A percentile compares a stretch with the other conserved stretches of the same genome.
Evolutionary conservation across 2,329 filamentous ascomycete species (phyloP).

Genomic region (Sclerotiophoma versabilis): DNA sequence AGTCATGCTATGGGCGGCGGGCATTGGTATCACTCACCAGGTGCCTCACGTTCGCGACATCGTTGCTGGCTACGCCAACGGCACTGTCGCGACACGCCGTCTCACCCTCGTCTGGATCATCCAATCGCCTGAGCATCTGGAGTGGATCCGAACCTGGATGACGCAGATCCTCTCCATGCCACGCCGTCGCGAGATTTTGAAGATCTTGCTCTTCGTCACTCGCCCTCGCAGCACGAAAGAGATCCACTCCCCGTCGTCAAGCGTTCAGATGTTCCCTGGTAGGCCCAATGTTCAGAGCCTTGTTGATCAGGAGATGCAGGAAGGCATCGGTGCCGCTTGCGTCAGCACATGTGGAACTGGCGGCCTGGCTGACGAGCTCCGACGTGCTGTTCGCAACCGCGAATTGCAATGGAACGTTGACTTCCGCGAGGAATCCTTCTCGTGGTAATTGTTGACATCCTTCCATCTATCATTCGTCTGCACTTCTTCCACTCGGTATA

Average conservation of each 20-base stretch:
- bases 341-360: conserved; percentile 83
- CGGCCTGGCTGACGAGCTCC: conserved; percentile 76
- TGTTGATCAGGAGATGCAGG: conserved; percentile 80
- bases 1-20: conserved; percentile 86
- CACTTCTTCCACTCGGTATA: conserved; percentile 20
- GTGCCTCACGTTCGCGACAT: conserved; percentile 82
- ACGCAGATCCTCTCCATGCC: conserved; percentile 83
- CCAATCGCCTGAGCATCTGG: conserved; percentile 84
- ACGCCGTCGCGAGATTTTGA: conserved; percentile 79
- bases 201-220: conserved; percentile 89
- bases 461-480: conserved; percentile 14
- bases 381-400: conserved; percentile 69
- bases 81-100: conserved; percentile 78
- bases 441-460: conserved; percentile 56
- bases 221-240: conserved; percentile 84
- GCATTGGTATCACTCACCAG: conserved; percentile 95
- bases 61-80: conserved; percentile 65
- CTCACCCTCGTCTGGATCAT: conserved; percentile 92
- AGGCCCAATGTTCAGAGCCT: conserved; percentile 82
- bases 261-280: conserved; percentile 91
- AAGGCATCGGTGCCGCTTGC: conserved; percentile 86
- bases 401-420: conserved; percentile 73
- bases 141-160: conserved; percentile 95
- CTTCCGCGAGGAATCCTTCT: conserved; percentile 81
- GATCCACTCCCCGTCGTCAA: conserved; percentile 76